Evolutionary conservation across 345 rosid genomes (phyloP), one percentile per base, ranked within the genome.

Genomic region (Hibiscus mutabilis): DNA sequence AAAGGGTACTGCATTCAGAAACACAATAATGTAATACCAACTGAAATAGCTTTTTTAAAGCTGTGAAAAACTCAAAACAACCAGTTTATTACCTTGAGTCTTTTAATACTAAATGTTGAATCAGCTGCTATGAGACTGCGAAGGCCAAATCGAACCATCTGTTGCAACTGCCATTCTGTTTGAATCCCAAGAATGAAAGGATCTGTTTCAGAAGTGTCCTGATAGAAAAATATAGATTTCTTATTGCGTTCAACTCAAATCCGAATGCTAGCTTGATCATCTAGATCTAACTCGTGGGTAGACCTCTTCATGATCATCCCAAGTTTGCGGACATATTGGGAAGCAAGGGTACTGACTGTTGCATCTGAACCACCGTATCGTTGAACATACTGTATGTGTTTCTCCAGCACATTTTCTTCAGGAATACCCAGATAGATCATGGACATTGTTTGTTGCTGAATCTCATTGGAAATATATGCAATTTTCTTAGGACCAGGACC

Each of bases 391-490:
- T 92, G 96, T 27, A 95, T 89, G 73, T 92, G 93, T 83, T 95
- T 92, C 87, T 95, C 99, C 73, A 95, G 73, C 29, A 95, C 97
- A 68, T 86, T 95, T 77, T 92, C 96, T 73, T 92, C 97, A 60
- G 93, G 97, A 69, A 91, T 94, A 61, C 97, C 97, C 73, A 94
- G 93, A 84, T 94, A 91, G 55, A 94, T 90, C 96, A 91, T 88
- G 44, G 97, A 91, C 97, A 90, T 86, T 25, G 97, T 90, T 66
- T 88, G 93, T 70, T 90, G 95, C 66, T 91, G 90, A 78, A 90
- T 89, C 81, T 90, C 96, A 74, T 88, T 91, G 47, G 89, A 86
- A 65, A 94, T 84, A 73, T 91, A 94, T 18, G 97, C 97, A 70
- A 90, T 77, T 78, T 88, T 91, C 82, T 95, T 90, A 46, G 97